These are phyloP conservation scores for Phascolomyces articulosus DNA, from an alignment of 371 early-diverging fungal genomes.

Conservation along the genomic window DNA sequence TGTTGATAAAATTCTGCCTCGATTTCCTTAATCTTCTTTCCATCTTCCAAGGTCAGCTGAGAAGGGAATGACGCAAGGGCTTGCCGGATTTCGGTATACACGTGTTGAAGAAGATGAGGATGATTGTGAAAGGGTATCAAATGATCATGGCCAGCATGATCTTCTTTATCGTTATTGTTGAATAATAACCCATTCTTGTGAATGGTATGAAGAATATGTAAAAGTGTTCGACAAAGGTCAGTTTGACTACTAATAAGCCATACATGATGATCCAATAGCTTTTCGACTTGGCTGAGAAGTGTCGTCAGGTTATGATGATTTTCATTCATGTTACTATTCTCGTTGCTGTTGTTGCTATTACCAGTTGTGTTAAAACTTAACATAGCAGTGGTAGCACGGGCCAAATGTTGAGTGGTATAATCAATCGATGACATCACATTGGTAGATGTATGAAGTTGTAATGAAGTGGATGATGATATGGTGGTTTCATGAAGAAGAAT, in stretches of 20 bases:
- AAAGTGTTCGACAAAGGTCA: slow-evolving; percentile 1
- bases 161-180: no score
- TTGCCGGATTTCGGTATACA: neutral
- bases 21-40: neutral
- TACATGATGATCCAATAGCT: neutral
- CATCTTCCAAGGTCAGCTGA: neutral
- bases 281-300: neutral
- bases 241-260: neutral
- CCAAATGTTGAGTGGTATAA: neutral
- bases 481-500: slow-evolving; percentile 4
- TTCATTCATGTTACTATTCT: neutral
- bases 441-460: neutral
- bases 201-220: neutral
- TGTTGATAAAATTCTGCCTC: slow-evolving; percentile 7
- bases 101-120: neutral
- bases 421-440: neutral
- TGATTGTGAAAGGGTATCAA: neutral
- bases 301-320: neutral
- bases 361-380: no score
- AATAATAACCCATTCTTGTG: neutral
- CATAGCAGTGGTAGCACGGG: neutral
- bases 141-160: neutral
- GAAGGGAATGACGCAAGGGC: neutral
- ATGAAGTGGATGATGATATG: neutral
- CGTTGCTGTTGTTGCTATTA: no score